Evolutionary conservation across 1,284 basidiomycete species (phyloP), one percentile per base, ranked within the genome.

Genomic region (Leccinum discolor): DNA sequence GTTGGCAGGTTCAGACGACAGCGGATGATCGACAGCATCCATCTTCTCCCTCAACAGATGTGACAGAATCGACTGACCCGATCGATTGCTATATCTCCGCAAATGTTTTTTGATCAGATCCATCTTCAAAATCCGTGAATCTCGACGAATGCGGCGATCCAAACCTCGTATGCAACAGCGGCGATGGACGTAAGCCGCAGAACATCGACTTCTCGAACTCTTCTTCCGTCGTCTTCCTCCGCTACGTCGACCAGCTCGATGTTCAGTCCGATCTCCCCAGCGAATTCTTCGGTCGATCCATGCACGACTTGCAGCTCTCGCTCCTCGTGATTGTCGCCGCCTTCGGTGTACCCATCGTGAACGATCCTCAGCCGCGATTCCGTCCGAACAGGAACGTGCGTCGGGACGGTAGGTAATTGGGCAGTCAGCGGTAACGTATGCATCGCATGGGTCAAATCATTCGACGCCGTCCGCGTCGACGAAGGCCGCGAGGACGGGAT

Each of bases 321-420:
- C 23, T 71, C 70, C 4, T 29, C 65, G 11, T 75, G 69, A 1
- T 73, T 67, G 5, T 67, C 66, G 47, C 35, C 62, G 7, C 64
- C 68, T 18, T 69, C 63, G 59, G 60, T 67, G 32, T 64, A 68
- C 2, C 68, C 76, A 21, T 75, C 75, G 16, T 74, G 73, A 7
- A 74, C 73, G 40, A 76, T 62, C 62, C 67, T 73, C 52, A 78
- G 61, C 32, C 75, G 70, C 56, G 77, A 78, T 58, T 77, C 77
- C 7, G 74, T 75, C 44, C 74, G 72, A 18, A 76, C 72, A 12
- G 73, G 73, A 7, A 77, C 67, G 23, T 77, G 74, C 23, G 44
- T 65, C 0, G 77, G 76, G 7, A 78, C 77, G 38, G 73, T 70
- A 0, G 77, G 77, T 38, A 76, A 78, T 67, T 76, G 75, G 11